Percentiles rank a stretch among this genome's conserved stretches.
Evolutionary conservation across 1,284 basidiomycete species (phyloP).

Genomic region (Athelia sp.): DNA sequence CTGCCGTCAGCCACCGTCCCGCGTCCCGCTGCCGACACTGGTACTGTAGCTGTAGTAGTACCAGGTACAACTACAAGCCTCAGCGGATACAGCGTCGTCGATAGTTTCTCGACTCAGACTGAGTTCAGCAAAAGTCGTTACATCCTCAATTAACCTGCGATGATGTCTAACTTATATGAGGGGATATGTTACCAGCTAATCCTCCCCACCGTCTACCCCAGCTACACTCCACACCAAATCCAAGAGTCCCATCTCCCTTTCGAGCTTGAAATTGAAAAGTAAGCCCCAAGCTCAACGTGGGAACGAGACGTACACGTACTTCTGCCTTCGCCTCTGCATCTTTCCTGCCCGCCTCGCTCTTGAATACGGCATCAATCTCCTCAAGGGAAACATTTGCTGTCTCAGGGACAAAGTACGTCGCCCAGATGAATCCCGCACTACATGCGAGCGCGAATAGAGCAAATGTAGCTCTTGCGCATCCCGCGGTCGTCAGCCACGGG

Average conservation of each 20-base stretch:
- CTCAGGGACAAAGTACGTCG: slow-evolving; percentile 65
- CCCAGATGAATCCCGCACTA: slow-evolving; percentile 62
- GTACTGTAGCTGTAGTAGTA: no score
- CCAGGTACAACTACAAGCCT: no score
- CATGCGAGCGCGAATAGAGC: slow-evolving; percentile 63
- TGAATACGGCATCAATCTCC: slow-evolving; percentile 70
- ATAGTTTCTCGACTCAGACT: no score
- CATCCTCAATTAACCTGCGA: no score
- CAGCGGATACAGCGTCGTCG: no score
- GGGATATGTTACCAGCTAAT: no score
- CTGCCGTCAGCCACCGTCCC: no score
- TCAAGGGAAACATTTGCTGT: slow-evolving; percentile 73
- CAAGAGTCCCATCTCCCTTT: slow-evolving; percentile 16
- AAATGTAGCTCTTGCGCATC: slow-evolving; percentile 54
- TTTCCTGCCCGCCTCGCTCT: slow-evolving; percentile 48
- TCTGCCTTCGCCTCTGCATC: slow-evolving; percentile 43
- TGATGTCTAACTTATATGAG: no score
- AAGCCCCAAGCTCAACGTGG: neutral
- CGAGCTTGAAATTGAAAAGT: slow-evolving; percentile 9
- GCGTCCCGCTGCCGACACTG: no score
- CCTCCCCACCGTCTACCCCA: no score
- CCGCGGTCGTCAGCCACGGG: neutral
- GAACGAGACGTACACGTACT: slow-evolving; percentile 29
- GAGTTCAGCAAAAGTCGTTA: no score
- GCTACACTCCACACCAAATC: slow-evolving; percentile 8